Conservation (phyloP, 768 basidiomycete genomes). For the Boletellus sp. region DNA sequence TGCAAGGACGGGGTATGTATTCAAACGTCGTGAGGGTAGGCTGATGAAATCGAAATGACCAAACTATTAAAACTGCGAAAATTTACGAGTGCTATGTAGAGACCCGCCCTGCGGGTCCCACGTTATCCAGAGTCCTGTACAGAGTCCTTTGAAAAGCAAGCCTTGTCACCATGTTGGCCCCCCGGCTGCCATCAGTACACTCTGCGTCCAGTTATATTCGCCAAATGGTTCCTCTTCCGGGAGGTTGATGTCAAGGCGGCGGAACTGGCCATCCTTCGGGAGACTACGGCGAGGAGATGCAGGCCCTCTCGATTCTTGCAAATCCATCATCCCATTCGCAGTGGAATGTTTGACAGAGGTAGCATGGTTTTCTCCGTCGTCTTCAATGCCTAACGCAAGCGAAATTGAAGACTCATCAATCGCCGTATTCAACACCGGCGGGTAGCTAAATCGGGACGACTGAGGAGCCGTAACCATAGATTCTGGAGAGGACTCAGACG, state of each 20-base stretch:
- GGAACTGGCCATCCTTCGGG: constrained; percentile 23
- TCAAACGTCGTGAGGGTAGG: constrained; percentile 9
- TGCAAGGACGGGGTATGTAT: constrained; percentile 28
- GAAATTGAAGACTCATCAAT: constrained; percentile 56
- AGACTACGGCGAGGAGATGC: constrained; percentile 13
- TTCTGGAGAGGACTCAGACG: constrained; percentile 33
- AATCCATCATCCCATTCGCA: constrained; percentile 6
- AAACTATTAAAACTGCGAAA: constrained; percentile 16
- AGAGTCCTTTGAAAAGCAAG: constrained; percentile 1
- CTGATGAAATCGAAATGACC: constrained; percentile 8
- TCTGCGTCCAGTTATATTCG: constrained; percentile 69
- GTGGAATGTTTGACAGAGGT: constrained; percentile 10
- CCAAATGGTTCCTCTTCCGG: constrained; percentile 39
- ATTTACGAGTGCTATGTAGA: constrained; percentile 12
- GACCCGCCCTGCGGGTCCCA: constrained; percentile 33
- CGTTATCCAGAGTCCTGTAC: constrained; percentile 17
- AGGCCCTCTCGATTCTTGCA: constrained; percentile 21
- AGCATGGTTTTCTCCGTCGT: constrained; percentile 23
- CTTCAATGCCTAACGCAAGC: constrained; percentile 27
- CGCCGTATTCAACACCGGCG: constrained; percentile 57
- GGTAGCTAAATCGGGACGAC: constrained; percentile 43
- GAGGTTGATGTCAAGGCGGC: constrained; percentile 26
- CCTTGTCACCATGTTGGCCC: constrained; percentile 34
- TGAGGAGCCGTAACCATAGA: constrained; percentile 60
- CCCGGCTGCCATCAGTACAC: constrained; percentile 70